phyloP scores from a whole-genome alignment of 768 basidiomycete genomes.

The Rhizopogon salebrosus region DNA sequence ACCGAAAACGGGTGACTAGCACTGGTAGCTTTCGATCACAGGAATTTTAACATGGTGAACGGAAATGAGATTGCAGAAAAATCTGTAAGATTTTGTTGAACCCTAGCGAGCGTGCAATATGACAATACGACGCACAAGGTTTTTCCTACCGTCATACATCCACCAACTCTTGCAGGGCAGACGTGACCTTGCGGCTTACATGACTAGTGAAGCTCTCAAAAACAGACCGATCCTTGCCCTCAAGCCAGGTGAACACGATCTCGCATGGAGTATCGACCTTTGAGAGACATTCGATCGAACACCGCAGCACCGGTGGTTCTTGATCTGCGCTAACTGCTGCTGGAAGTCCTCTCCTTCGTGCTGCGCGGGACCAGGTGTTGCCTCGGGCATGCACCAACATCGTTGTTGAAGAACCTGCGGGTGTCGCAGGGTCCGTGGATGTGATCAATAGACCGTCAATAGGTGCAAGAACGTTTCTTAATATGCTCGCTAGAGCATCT shows the following conservation, averaged over 20 bases:
- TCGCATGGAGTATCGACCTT: neutral
- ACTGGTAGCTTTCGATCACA: too few species aligned
- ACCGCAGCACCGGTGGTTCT: conserved; percentile 12
- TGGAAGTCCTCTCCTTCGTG: conserved; percentile 40
- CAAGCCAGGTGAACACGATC: conserved; percentile 45
- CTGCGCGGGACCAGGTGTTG: conserved; percentile 70
- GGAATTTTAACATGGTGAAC: too few species aligned
- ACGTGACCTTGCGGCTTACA: conserved; percentile 44
- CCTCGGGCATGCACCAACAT: conserved; percentile 24
- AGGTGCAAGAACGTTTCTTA: conserved; percentile 28
- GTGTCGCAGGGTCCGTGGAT: neutral
- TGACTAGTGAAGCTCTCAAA: conserved; percentile 71
- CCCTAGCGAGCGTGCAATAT: too few species aligned
- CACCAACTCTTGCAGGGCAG: neutral
- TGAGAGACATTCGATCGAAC: conserved; percentile 20
- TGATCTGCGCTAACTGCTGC: neutral
- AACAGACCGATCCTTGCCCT: conserved; percentile 48
- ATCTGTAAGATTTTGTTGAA: too few species aligned
- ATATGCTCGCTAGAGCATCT: conserved; percentile 7
- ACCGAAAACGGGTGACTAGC: too few species aligned
- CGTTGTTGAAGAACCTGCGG: conserved; percentile 4
- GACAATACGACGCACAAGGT: too few species aligned
- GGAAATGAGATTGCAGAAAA: too few species aligned
- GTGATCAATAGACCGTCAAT: conserved; percentile 26
- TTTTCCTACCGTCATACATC: neutral